phyloP scores from a whole-genome alignment of 2,329 filamentous ascomycete genomes.

The Alternaria alternata region DNA sequence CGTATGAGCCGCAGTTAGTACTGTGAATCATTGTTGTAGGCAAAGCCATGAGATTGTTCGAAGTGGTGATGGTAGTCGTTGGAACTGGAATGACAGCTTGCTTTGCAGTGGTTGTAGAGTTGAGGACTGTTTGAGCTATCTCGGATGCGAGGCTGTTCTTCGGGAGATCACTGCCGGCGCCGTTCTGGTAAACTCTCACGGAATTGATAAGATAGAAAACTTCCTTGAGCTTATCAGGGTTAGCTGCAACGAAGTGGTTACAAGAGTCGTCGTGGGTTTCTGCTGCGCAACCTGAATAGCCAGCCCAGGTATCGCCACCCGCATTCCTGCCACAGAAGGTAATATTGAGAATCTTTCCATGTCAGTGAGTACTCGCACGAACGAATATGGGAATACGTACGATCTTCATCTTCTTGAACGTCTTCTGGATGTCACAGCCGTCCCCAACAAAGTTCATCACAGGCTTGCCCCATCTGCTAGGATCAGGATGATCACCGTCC shows the following conservation, averaged over 20 bases:
- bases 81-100: not conserved
- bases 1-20: not conserved
- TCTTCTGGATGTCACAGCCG: slow-evolving; percentile 54
- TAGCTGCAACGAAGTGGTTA: slow-evolving; percentile 27
- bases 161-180: not conserved
- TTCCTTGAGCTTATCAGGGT: slow-evolving; percentile 29
- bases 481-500: slow-evolving; percentile 53
- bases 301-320: slow-evolving; percentile 60
- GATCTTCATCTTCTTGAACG: slow-evolving; percentile 32
- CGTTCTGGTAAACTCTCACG: slow-evolving; percentile 17
- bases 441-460: slow-evolving; percentile 42
- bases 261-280: slow-evolving; percentile 57
- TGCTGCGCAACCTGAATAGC: slow-evolving; percentile 10
- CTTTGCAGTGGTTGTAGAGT: not conserved
- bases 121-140: not conserved
- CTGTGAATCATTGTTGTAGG: not conserved
- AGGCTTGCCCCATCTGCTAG: slow-evolving; percentile 53
- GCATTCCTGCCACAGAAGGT: slow-evolving; percentile 56
- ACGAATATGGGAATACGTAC: not conserved
- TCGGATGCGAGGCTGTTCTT: not conserved
- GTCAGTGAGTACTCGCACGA: not conserved
- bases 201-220: slow-evolving; percentile 33
- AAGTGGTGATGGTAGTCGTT: not conserved
- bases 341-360: slow-evolving; percentile 52
- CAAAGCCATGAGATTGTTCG: not conserved